Evolutionary conservation across 1,284 basidiomycete species (phyloP), one percentile per base, ranked within the genome.

Genomic region (Anthracocystis panici-leucophaei): DNA sequence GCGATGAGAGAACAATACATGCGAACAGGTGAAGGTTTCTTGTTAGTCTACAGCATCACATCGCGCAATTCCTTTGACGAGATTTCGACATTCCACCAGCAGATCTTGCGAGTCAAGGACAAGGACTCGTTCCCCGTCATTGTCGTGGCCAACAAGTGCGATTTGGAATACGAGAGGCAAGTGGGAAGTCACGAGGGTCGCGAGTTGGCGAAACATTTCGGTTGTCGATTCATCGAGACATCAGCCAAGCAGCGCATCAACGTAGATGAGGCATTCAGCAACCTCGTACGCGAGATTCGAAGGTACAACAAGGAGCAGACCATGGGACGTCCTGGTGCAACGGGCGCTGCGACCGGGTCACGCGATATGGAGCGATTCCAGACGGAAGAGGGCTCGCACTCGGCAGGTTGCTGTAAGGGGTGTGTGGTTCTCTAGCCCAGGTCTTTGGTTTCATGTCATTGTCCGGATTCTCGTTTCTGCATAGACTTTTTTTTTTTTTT

Each of bases 1-100:
- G 95, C 94, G 33, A 97, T 97, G 95, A 91, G 95, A 58, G 95
- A 97, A 86, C 95, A 97, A 83, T 97, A 97, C 88, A 97, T 95
- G 94, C 91, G 94, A 57, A 93, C 93, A 27, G 97, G 97, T 69
- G 97, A 99, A 87, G 97, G 97, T 5, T 99, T 97, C 89, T 90
- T 99, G 53, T 91, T 99, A 71, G 97, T 99, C 68, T 99, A 99
- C 88, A 96, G 94, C 70, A 99, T 99, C 88, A 98, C 96, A 18
- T 97, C 95, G 48, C 91, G 96, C 78, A 95, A 94, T 87, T 97
- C 95, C 48, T 99, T 98, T 84, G 95, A 98, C 87, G 93, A 95
- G 35, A 96, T 97, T 83, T 92, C 90, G 86, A 95, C 93, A 1
- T 98, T 99, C 90, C 94, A 98, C 86, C 95, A 97, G 86, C 96